A percentile compares a stretch with the other conserved stretches of the same genome.
These are phyloP conservation scores for Coix lacrymajobi DNA, from an alignment of 176 grass and related monocot species.

Conservation along the genomic window DNA sequence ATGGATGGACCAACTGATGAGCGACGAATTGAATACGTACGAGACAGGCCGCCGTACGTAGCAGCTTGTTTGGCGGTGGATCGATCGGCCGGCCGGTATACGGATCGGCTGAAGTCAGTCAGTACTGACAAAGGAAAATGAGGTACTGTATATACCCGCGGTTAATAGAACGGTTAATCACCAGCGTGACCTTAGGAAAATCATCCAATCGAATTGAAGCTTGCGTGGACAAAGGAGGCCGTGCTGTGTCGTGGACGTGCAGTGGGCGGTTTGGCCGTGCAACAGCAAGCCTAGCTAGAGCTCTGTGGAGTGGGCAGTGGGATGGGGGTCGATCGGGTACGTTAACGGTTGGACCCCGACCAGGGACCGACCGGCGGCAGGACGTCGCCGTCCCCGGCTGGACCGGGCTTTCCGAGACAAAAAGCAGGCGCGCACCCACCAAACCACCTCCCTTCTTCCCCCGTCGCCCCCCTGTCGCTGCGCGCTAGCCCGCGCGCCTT, in stretches of 20 bases:
- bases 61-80: background rate
- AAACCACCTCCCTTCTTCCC: background rate
- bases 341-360: slow-evolving; percentile 11
- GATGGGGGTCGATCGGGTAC: background rate
- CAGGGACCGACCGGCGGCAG: slow-evolving; percentile 36
- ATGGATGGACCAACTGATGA: background rate
- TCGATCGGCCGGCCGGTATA: background rate
- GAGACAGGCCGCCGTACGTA: background rate
- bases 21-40: background rate
- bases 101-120: background rate
- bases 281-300: background rate
- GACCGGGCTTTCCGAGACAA: slow-evolving; percentile 38
- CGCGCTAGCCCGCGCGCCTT: background rate
- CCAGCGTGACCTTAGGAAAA: background rate
- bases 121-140: background rate
- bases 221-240: background rate
- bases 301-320: background rate
- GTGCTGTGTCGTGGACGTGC: background rate
- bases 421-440: slow-evolving; percentile 34
- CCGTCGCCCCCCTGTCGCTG: background rate
- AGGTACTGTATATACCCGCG: background rate
- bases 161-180: background rate
- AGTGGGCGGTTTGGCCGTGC: background rate
- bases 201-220: no score
- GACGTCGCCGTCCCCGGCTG: slow-evolving; percentile 42